Evolutionary conservation across 2,329 filamentous ascomycete species (phyloP), one percentile per base, ranked within the genome.

Genomic region (Fonsecaea nubica): DNA sequence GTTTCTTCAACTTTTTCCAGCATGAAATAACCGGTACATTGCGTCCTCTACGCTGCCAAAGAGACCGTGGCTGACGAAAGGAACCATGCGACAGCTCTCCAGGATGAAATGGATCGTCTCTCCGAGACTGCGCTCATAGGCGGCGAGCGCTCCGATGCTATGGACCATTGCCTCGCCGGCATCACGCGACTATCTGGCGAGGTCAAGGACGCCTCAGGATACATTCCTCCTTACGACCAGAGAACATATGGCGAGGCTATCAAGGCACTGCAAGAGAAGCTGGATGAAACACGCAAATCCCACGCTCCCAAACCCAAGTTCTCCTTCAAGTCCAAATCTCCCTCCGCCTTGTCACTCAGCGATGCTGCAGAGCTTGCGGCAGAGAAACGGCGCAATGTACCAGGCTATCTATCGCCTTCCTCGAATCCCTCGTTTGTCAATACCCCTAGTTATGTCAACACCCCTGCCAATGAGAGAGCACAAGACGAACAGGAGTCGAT

Each of bases 201-300:
- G 73, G 91, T 97, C 45, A 90, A 92, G 71, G 93, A 97, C 79
- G 91, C 92, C 0, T 87, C 90, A 1, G 89, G 89, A 63, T 92
- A 90, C 72, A 87, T 97, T 15, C 93, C 95, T 2, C 88, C 92
- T 7, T 96, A 97, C 76, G 95, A 98, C 74, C 92, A 95, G 77
- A 88, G 92, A 72, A 90, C 90, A 30, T 98, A 97, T 75, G 87
- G 89, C 52, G 89, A 93, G 80, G 87, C 91, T 25, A 88, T 97
- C 78, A 96, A 95, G 82, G 85, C 85, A 15, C 82, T 97, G 13
- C 89, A 90, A 18, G 91, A 94, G 64, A 92, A 91, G 74, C 83
- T 97, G 30, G 89, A 91, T 72, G 86, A 89, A 65, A 89, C 87
- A 7, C 86, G 89, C 15, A 84, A 87, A 45, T 86, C 85, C 25